Evolutionary conservation across 2,329 filamentous ascomycete species (phyloP).

Genomic region (Xylaria sp.): DNA sequence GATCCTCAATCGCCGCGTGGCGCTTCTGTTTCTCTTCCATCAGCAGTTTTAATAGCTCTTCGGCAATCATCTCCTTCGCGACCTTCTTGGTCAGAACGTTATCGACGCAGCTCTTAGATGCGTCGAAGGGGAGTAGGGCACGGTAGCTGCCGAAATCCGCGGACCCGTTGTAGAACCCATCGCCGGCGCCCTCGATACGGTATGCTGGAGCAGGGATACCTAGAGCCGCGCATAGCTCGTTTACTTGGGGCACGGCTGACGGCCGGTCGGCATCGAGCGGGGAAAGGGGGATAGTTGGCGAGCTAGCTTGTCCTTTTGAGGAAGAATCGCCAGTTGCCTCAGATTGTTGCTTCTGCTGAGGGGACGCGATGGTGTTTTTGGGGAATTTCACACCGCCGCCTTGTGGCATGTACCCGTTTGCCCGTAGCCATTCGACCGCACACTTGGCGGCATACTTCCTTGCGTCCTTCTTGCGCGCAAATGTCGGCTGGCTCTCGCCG

Average conservation of each 20-base stretch:
- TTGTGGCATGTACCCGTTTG: conserved; percentile 37
- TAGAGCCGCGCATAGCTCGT: conserved; percentile 43
- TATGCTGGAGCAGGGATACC: conserved; percentile 45
- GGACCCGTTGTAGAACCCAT: conserved; percentile 45
- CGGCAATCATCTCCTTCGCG: conserved; percentile 48
- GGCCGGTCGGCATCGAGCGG: conserved; percentile 31
- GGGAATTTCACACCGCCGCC: conserved; percentile 21
- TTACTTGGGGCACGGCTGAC: conserved; percentile 35
- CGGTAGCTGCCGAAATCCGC: conserved; percentile 30
- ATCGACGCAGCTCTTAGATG: conserved; percentile 18
- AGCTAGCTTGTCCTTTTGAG: conserved; percentile 30
- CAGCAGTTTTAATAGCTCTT: conserved; percentile 47
- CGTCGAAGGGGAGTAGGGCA: conserved; percentile 20
- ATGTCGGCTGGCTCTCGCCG: conserved; percentile 43
- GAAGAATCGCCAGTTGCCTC: background rate
- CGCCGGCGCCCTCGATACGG: conserved; percentile 30
- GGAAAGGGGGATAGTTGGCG: conserved; percentile 25
- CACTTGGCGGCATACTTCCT: conserved; percentile 59
- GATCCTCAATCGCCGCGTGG: background rate
- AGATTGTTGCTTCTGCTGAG: background rate
- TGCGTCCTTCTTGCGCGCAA: conserved; percentile 57
- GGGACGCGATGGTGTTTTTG: background rate
- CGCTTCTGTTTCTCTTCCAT: conserved; percentile 30
- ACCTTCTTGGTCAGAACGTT: conserved; percentile 43
- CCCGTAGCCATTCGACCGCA: conserved; percentile 50